Evolutionary conservation across 345 rosid species (phyloP).

Genomic region (Moricandia arvensis): DNA sequence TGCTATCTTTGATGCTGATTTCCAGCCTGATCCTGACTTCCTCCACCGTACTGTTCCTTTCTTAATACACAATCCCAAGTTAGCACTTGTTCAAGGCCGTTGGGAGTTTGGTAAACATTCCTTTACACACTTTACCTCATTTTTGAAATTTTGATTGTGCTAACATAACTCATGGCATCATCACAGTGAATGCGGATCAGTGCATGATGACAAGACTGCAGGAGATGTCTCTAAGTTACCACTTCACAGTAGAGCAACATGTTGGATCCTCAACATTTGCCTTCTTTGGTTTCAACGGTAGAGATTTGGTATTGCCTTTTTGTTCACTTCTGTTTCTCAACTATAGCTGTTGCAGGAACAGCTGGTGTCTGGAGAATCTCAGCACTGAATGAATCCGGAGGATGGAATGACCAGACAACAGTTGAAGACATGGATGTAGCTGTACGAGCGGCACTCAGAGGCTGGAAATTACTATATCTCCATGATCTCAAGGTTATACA

Average conservation of each 20-base stretch:
- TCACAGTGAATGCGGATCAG: slow-evolving; percentile 51
- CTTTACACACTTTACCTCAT: neutral
- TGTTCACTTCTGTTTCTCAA: neutral
- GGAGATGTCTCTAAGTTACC: slow-evolving; percentile 61
- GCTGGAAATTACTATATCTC: slow-evolving; percentile 52
- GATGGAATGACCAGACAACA: slow-evolving; percentile 61
- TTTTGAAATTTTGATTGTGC: neutral
- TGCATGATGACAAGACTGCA: slow-evolving; percentile 56
- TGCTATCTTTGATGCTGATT: slow-evolving; percentile 44
- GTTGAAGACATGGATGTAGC: slow-evolving; percentile 69
- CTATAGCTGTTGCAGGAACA: slow-evolving; percentile 38
- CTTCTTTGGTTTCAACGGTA: slow-evolving; percentile 61
- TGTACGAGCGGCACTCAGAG: slow-evolving; percentile 53
- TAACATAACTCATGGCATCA: slow-evolving; percentile 3
- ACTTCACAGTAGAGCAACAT: slow-evolving; percentile 55
- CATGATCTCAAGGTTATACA: slow-evolving; percentile 42
- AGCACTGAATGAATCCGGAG: slow-evolving; percentile 53
- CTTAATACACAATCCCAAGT: slow-evolving; percentile 37
- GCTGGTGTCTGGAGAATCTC: slow-evolving; percentile 57
- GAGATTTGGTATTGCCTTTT: neutral
- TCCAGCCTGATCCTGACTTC: slow-evolving; percentile 42
- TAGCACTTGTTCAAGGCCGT: slow-evolving; percentile 42
- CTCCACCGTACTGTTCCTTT: slow-evolving; percentile 41
- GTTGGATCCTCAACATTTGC: slow-evolving; percentile 55
- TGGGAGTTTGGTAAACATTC: slow-evolving; percentile 39